Percentiles rank a stretch among this genome's conserved stretches.
phyloP scores from a whole-genome alignment of 345 rosid genomes.

The Melastoma malabathricum region DNA sequence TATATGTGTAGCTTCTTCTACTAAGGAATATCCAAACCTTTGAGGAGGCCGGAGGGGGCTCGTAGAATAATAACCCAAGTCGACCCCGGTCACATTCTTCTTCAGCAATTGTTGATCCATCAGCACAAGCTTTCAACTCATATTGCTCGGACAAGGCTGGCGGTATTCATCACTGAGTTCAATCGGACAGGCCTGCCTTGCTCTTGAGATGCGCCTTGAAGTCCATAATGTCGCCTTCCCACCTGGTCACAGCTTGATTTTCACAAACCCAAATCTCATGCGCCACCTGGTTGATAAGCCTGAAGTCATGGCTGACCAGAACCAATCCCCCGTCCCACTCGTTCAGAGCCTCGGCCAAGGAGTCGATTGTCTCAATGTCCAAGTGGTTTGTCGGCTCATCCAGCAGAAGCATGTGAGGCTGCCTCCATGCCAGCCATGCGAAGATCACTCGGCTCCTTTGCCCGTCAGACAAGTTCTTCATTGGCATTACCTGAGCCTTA shows the following conservation, averaged over 20 bases:
- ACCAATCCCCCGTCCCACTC: constrained; percentile 50
- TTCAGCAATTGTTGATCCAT: too few species aligned
- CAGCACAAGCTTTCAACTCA: neutral
- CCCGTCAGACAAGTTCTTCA: constrained; percentile 96
- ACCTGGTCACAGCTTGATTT: constrained; percentile 30
- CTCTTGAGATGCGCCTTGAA: constrained; percentile 31
- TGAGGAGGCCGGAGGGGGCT: too few species aligned
- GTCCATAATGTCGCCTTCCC: constrained; percentile 44
- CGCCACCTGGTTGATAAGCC: constrained; percentile 48
- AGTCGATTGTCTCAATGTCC: constrained; percentile 96
- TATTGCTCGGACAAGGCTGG: neutral
- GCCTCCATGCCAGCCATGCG: constrained; percentile 92
- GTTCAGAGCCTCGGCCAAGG: constrained; percentile 44
- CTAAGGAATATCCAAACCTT: too few species aligned
- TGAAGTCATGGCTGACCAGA: constrained; percentile 42
- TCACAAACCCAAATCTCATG: constrained; percentile 42
- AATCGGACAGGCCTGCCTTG: constrained; percentile 62
- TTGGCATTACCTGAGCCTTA: constrained; percentile 95
- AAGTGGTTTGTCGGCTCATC: constrained; percentile 97
- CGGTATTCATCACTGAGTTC: constrained; percentile 4
- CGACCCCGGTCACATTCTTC: too few species aligned
- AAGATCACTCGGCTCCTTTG: constrained; percentile 92
- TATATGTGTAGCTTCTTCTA: too few species aligned
- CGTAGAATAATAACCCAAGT: too few species aligned
- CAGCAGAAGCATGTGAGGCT: constrained; percentile 80